phyloP scores from a whole-genome alignment of 2,329 filamentous ascomycete genomes.

The Penicillium sp. region DNA sequence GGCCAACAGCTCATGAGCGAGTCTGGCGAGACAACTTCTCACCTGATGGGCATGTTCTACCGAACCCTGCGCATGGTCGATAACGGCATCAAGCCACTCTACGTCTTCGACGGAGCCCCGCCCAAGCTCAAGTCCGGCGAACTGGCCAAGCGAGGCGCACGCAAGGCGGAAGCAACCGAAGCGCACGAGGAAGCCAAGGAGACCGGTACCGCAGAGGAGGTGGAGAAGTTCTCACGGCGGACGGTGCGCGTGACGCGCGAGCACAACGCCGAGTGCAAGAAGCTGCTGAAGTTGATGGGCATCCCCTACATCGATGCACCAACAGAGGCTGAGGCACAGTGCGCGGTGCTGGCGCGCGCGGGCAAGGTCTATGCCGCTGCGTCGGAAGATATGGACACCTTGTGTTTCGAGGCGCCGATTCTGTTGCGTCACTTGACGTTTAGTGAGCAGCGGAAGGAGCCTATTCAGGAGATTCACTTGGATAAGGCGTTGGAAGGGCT shows the following conservation, averaged over 20 bases:
- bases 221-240: conserved; percentile 94
- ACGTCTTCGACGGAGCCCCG: conserved; percentile 95
- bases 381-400: conserved; percentile 97
- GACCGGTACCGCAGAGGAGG: conserved; percentile 94
- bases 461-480: conserved; percentile 92
- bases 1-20: conserved; percentile 97
- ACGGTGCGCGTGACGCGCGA: conserved; percentile 95
- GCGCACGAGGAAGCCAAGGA: conserved; percentile 94
- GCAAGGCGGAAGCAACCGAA: conserved; percentile 90
- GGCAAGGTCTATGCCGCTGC: conserved; percentile 97
- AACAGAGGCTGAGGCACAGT: conserved; percentile 97
- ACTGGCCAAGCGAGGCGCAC: conserved; percentile 91
- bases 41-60: conserved; percentile 99
- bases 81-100: conserved; percentile 97
- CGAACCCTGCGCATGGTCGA: conserved; percentile 97
- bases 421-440: conserved; percentile 92
- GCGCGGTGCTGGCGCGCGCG: conserved; percentile 83
- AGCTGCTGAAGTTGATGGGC: conserved; percentile 90
- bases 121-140: conserved; percentile 98
- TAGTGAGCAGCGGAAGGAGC: conserved; percentile 95
- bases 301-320: conserved; percentile 94
- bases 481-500: conserved; percentile 86
- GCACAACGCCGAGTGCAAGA: conserved; percentile 94
- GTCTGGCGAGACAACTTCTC: conserved; percentile 93
- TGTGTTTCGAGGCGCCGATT: conserved; percentile 93